Base-by-base conservation (phyloP, 2,329 filamentous ascomycete genomes). In the Xylariaceae sp. region DNA sequence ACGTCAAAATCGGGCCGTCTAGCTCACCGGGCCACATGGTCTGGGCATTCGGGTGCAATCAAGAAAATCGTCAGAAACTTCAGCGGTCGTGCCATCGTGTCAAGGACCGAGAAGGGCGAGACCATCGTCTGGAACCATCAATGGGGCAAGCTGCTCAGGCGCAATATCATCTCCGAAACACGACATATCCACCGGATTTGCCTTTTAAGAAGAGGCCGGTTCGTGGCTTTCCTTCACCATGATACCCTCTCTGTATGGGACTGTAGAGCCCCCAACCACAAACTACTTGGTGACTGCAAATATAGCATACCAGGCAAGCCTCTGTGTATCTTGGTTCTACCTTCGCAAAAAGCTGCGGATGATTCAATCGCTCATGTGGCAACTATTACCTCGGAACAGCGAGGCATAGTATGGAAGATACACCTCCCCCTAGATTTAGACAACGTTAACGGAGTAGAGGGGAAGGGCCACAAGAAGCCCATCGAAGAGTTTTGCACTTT, bases 21-120 rank as follows among this genome's bases (percentile, higher is more conserved):
- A 13, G 73, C 76, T 16, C 78, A 84, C 11, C 83, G 82, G 57
- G 81, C 84, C 2, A 81, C 86, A 1, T 95, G 92, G 90, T 91
- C 91, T 1, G 92, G 93, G 1, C 92, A 97, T 74, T 89, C 88
- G 13, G 82, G 82, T 13, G 80, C 90, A 0, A 85, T 97, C 57
- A 87, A 88, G 65, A 96, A 95, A 68, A 89, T 96, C 55, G 87
- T 95, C 39, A 87, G 92, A 56, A 95, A 92, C 65, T 89, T 88
- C 36, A 89, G 86, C 64, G 92, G 92, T 7, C 81, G 85, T 59
- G 88, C 91, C 4, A 77, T 96, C 36, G 85, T 96, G 26, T 96
- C 92, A 6, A 82, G 91, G 45, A 96, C 92, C 0, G 80, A 85
- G 54, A 79, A 86, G 36, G 89, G 91, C 55, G 90, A 96, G 69